These are phyloP conservation scores for Lithohypha guttulata DNA, from an alignment of 2,329 filamentous ascomycete genomes.

Conservation along the genomic window DNA sequence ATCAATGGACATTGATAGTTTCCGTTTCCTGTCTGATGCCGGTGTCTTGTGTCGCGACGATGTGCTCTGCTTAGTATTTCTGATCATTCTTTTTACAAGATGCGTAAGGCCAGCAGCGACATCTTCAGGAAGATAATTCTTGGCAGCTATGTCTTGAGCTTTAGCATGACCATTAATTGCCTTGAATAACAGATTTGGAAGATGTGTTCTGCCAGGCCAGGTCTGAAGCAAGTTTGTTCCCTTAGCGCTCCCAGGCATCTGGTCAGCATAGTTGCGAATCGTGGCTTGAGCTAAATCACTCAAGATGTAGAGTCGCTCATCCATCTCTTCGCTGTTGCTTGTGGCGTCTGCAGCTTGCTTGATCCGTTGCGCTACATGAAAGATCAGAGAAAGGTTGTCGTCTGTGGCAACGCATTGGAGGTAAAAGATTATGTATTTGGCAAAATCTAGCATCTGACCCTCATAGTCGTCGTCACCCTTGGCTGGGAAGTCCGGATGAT, in stretches of 20 bases:
- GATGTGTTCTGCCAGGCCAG: constrained; percentile 66
- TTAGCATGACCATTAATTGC: constrained; percentile 63
- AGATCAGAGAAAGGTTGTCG: constrained; percentile 77
- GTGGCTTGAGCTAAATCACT: constrained; percentile 77
- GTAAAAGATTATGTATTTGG: constrained; percentile 84
- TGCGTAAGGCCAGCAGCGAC: constrained; percentile 67
- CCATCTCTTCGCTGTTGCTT: constrained; percentile 38
- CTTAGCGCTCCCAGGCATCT: constrained; percentile 58
- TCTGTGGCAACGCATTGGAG: constrained; percentile 71
- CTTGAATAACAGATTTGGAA: constrained; percentile 70
- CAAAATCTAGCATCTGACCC: constrained; percentile 66
- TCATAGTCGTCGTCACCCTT: constrained; percentile 42
- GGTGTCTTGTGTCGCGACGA: constrained; percentile 17
- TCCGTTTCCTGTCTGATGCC: constrained; percentile 30
- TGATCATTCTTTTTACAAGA: constrained; percentile 59
- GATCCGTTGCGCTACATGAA: constrained; percentile 81
- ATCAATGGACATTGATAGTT: constrained; percentile 27
- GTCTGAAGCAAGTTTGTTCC: constrained; percentile 57
- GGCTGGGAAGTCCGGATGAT: constrained; percentile 74
- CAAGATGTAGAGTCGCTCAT: constrained; percentile 60
- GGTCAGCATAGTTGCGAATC: constrained; percentile 76
- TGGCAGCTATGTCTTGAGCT: constrained; percentile 77
- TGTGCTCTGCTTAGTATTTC: constrained; percentile 35
- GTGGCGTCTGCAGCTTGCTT: constrained; percentile 83
- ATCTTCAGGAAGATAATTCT: constrained; percentile 69